Evolutionary conservation across 1,139 yeast genomes (phyloP).

Genomic region (Saccharomycopsis hybrid): DNA sequence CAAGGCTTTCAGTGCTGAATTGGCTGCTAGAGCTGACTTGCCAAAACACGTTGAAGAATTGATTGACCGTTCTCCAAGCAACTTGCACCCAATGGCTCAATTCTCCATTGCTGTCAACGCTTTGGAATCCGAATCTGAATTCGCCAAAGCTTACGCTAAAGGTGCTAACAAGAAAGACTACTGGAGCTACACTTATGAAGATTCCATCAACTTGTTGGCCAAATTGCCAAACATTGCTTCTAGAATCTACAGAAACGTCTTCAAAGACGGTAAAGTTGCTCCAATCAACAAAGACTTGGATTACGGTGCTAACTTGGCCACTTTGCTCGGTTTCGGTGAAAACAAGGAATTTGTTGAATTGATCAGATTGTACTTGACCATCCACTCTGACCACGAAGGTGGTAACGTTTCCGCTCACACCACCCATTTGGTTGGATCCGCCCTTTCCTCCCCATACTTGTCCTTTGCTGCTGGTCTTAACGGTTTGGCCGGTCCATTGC

Average conservation of each 20-base stretch:
- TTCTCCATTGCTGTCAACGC: conserved; percentile 90
- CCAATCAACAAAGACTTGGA: conserved; percentile 69
- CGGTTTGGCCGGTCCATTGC: conserved; percentile 98
- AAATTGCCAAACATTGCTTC: conserved; percentile 91
- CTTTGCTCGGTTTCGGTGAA: conserved; percentile 74
- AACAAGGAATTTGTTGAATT: conserved; percentile 80
- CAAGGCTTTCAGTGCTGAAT: conserved; percentile 67
- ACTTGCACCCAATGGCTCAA: conserved; percentile 97
- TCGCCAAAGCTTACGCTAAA: conserved; percentile 84
- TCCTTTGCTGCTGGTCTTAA: conserved; percentile 92
- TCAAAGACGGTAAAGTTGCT: conserved; percentile 79
- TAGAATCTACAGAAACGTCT: conserved; percentile 85
- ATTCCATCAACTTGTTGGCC: conserved; percentile 81
- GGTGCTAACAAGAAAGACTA: conserved; percentile 84
- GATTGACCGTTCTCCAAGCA: conserved; percentile 75
- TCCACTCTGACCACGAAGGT: conserved; percentile 98
- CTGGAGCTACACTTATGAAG: conserved; percentile 93
- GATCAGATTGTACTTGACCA: conserved; percentile 87
- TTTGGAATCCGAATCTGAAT: conserved; percentile 81
- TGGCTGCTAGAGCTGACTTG: conserved; percentile 75
- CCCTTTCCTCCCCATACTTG: conserved; percentile 87
- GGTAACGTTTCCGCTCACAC: conserved; percentile 98
- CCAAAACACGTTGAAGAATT: conserved; percentile 83
- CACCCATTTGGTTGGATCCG: conserved; percentile 94
- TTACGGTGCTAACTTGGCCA: conserved; percentile 88